These are phyloP conservation scores for Aspergillus japonicus DNA, from an alignment of 2,329 filamentous ascomycete genomes.

Conservation along the genomic window DNA sequence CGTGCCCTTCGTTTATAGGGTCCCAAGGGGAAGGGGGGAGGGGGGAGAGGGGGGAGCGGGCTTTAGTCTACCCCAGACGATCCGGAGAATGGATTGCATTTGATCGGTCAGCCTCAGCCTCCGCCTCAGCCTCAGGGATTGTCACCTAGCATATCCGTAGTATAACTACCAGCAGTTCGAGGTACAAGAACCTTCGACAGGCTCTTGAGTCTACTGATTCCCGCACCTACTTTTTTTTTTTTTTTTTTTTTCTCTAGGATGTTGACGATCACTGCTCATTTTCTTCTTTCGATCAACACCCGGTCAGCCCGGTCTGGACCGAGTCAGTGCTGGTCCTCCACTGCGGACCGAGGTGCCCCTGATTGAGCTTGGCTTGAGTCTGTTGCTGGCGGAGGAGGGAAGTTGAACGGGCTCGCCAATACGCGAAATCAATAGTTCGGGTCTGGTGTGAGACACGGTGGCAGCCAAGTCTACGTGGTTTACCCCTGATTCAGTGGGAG, in stretches of 20 bases:
- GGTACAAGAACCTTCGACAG: too few species aligned
- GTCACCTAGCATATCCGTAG: too few species aligned
- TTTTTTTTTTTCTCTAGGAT: neutral
- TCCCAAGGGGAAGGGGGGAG: too few species aligned
- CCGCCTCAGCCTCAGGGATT: neutral
- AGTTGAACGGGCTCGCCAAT: neutral
- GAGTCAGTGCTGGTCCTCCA: slow-evolving; percentile 7
- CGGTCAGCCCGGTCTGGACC: slow-evolving; percentile 6
- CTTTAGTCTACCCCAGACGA: neutral
- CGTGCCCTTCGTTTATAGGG: too few species aligned
- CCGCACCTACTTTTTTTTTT: too few species aligned
- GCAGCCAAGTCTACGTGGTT: neutral
- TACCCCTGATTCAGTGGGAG: neutral
- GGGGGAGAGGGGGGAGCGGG: neutral
- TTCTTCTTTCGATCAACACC: neutral
- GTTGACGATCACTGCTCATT: neutral
- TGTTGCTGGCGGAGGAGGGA: neutral
- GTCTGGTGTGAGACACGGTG: neutral
- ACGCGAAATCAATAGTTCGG: neutral
- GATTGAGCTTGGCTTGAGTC: slow-evolving; percentile 7
- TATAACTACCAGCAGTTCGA: too few species aligned
- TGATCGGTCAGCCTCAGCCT: neutral
- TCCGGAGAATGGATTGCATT: neutral
- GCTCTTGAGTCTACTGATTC: too few species aligned
- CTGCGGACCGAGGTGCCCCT: slow-evolving; percentile 7